A percentile compares a stretch with the other conserved stretches of the same genome.
phyloP scores from a whole-genome alignment of 2,329 filamentous ascomycete genomes.

The Sphaerostilbella broomeana region DNA sequence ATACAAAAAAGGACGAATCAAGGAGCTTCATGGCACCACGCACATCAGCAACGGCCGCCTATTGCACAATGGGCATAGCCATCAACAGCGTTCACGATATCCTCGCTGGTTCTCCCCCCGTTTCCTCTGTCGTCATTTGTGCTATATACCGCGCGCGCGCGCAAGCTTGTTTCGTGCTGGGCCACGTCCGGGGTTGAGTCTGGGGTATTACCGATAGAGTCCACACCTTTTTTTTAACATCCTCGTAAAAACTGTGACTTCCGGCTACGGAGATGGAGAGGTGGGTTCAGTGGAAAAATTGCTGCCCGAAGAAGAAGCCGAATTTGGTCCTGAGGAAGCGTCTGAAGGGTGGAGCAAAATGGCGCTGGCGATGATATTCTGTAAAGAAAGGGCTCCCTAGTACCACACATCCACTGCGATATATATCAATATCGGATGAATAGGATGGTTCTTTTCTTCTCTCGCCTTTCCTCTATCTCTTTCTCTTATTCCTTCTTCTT shows the following conservation, averaged over 20 bases:
- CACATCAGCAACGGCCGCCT: not conserved
- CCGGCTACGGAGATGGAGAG: no score
- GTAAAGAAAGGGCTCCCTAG: not conserved
- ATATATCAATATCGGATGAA: not conserved
- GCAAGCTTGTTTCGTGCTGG: no score
- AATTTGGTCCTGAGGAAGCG: no score
- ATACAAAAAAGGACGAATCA: constrained; percentile 1
- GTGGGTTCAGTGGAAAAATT: no score
- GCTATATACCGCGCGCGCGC: not conserved
- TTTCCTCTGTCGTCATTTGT: not conserved
- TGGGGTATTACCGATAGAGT: not conserved
- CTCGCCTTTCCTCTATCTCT: not conserved
- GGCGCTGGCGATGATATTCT: not conserved
- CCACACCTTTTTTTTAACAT: no score
- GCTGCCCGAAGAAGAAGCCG: no score
- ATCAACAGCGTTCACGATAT: no score
- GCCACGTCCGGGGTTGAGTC: not conserved
- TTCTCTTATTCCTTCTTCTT: not conserved
- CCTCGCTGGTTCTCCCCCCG: no score
- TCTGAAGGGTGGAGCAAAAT: no score
- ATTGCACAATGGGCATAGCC: not conserved
- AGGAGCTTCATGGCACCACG: not conserved
- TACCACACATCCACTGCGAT: not conserved
- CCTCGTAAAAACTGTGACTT: no score
- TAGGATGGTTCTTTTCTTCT: not conserved